Conservation (phyloP, 163 green algal genomes). For the Scenedesmus sp. region DNA sequence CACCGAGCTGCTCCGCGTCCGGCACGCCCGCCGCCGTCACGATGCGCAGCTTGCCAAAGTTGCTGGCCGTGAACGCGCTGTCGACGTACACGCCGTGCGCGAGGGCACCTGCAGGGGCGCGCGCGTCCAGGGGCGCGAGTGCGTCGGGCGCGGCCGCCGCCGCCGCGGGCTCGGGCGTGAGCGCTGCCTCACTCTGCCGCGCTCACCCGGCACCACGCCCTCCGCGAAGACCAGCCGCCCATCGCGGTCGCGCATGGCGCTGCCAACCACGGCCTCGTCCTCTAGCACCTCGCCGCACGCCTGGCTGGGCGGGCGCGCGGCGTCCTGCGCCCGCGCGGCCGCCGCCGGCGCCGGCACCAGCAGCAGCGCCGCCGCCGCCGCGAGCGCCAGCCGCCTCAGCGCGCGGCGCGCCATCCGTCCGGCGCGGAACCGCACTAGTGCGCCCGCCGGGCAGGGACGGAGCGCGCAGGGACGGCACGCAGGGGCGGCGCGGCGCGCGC, state of each 20-base stretch:
- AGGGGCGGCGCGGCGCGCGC: too few relatives aligned
- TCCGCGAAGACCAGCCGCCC: background rate
- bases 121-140: background rate
- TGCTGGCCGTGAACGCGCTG: constrained; percentile 52
- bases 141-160: background rate
- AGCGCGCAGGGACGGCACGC: too few relatives aligned
- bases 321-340: background rate
- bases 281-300: background rate
- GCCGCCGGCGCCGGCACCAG: background rate
- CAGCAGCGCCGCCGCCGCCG: background rate
- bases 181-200: background rate
- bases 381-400: too few relatives aligned
- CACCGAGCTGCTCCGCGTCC: constrained; percentile 41
- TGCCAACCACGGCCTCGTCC: background rate
- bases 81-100: constrained; percentile 64
- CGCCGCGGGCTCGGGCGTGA: background rate
- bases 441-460: too few relatives aligned
- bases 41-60: constrained; percentile 73
- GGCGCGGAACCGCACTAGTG: too few relatives aligned
- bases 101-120: constrained; percentile 31
- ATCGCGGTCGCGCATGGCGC: background rate
- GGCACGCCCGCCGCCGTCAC: constrained; percentile 43
- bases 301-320: too few relatives aligned
- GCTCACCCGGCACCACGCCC: background rate
- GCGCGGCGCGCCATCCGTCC: too few relatives aligned